Percentiles rank a stretch among this genome's conserved stretches.
phyloP scores from a whole-genome alignment of 192 early-diverging fungal species.

The Coemansia asiatica region DNA sequence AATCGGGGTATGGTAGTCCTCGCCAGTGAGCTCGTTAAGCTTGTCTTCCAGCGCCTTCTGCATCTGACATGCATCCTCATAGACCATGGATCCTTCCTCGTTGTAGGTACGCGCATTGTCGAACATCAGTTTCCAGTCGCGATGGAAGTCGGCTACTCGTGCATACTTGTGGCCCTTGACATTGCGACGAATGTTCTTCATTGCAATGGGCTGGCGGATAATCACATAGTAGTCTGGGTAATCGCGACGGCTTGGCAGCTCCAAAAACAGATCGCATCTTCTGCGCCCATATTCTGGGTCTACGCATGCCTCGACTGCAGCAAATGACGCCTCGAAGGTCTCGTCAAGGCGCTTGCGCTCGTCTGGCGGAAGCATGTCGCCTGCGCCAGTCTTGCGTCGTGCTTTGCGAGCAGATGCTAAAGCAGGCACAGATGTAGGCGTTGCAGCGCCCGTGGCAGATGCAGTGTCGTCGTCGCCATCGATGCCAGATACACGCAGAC shows the following conservation, averaged over 20 bases:
- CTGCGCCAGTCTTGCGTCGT: constrained; percentile 39
- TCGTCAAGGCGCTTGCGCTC: constrained; percentile 35
- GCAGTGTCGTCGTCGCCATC: constrained; percentile 16
- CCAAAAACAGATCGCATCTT: constrained; percentile 75
- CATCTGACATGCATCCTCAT: constrained; percentile 78
- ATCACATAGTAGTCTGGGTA: constrained; percentile 92
- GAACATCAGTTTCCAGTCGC: constrained; percentile 87
- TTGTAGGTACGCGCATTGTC: constrained; percentile 92
- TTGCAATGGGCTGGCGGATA: constrained; percentile 84
- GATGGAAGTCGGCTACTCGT: constrained; percentile 62
- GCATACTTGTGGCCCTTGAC: constrained; percentile 73
- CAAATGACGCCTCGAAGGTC: constrained; percentile 35
- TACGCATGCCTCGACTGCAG: constrained; percentile 33
- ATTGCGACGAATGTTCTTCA: constrained; percentile 81
- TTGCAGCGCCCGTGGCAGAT: constrained; percentile 9
- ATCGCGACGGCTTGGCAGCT: constrained; percentile 66
- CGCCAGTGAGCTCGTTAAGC: constrained; percentile 29
- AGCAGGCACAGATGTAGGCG: constrained; percentile 10
- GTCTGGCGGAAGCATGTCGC: constrained; percentile 35
- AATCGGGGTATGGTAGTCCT: constrained; percentile 21
- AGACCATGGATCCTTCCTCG: constrained; percentile 85
- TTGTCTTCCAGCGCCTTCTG: constrained; percentile 42
- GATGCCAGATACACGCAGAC: constrained; percentile 13
- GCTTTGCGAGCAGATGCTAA: constrained; percentile 20
- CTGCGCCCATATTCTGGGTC: constrained; percentile 50